A percentile compares a stretch with the other conserved stretches of the same genome.
Evolutionary conservation across 2,329 filamentous ascomycete genomes (phyloP).

Genomic region (Beauveria scarabaeidicola): DNA sequence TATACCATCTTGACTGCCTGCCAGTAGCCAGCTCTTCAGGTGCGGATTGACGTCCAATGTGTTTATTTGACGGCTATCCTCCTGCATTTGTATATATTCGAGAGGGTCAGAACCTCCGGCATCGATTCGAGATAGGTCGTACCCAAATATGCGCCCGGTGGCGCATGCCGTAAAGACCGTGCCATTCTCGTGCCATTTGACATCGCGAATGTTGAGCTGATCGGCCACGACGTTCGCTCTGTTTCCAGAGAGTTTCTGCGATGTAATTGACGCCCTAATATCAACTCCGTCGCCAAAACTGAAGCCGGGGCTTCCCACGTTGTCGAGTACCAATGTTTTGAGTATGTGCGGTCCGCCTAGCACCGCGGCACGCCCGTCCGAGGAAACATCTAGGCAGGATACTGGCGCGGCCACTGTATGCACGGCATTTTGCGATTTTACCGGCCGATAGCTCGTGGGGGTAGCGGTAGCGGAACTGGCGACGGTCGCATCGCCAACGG

Average conservation of each 20-base stretch:
- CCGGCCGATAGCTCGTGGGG: conserved; percentile 38
- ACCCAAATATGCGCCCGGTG: conserved; percentile 56
- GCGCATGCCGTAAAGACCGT: conserved; percentile 55
- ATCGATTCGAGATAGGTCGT: conserved; percentile 47
- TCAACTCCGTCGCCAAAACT: conserved; percentile 46
- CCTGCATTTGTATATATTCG: conserved; percentile 49
- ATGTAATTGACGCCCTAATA: conserved; percentile 46
- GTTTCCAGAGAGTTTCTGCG: conserved; percentile 35
- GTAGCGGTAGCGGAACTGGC: conserved; percentile 35
- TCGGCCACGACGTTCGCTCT: conserved; percentile 38
- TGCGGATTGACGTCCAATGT: conserved; percentile 56
- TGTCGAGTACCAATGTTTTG: conserved; percentile 50
- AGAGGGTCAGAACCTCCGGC: conserved; percentile 36
- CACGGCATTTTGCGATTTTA: conserved; percentile 46
- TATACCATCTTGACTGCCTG: conserved; percentile 56
- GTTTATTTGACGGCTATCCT: conserved; percentile 56
- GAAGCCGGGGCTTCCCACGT: conserved; percentile 22
- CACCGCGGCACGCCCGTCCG: conserved; percentile 47
- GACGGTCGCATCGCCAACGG: conserved; percentile 35
- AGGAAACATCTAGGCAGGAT: conserved; percentile 48
- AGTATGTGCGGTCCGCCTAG: conserved; percentile 52
- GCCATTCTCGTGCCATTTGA: conserved; percentile 48
- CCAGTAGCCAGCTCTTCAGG: conserved; percentile 47
- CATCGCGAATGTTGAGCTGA: conserved; percentile 55
- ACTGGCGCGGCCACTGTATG: conserved; percentile 46